phyloP scores from a whole-genome alignment of 73 alveolate species.

The Tetrahymena thermophila region DNA sequence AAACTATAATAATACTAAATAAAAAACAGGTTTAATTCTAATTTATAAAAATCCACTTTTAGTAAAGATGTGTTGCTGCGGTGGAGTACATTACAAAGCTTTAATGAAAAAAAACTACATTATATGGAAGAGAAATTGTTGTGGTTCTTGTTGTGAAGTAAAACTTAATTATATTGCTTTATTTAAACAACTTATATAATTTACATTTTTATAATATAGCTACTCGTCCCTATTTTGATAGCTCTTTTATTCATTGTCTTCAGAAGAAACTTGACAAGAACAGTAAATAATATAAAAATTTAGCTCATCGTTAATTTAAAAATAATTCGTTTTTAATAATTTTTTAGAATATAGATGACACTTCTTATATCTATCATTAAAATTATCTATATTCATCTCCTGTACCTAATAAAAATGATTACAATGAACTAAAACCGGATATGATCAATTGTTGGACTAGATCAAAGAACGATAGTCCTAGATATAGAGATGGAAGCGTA shows the following conservation, averaged over 20 bases:
- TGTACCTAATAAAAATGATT: neutral
- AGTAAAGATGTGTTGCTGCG: neutral
- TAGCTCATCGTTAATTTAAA: no score
- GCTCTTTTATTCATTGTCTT: neutral
- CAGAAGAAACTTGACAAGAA: neutral
- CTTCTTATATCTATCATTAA: neutral
- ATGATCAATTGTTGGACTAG: constrained; percentile 13
- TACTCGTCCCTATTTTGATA: neutral
- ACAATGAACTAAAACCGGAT: neutral
- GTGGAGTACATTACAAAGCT: constrained; percentile 38
- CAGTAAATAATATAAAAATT: neutral
- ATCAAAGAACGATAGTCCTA: neutral
- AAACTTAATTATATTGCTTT: constrained; percentile 47
- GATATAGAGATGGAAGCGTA: constrained; percentile 7
- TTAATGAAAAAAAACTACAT: constrained; percentile 78
- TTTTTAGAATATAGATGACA: neutral
- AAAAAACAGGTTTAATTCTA: neutral
- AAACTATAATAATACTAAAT: neutral
- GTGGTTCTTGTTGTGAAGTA: constrained; percentile 72
- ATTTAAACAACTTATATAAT: neutral
- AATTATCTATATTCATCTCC: neutral
- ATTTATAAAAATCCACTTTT: neutral
- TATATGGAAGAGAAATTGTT: constrained; percentile 77
- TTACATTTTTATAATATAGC: neutral
- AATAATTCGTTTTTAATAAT: no score